A percentile compares a stretch with the other conserved stretches of the same genome.
These are phyloP conservation scores for Suillus paluster DNA, from an alignment of 768 basidiomycete species.

Conservation along the genomic window DNA sequence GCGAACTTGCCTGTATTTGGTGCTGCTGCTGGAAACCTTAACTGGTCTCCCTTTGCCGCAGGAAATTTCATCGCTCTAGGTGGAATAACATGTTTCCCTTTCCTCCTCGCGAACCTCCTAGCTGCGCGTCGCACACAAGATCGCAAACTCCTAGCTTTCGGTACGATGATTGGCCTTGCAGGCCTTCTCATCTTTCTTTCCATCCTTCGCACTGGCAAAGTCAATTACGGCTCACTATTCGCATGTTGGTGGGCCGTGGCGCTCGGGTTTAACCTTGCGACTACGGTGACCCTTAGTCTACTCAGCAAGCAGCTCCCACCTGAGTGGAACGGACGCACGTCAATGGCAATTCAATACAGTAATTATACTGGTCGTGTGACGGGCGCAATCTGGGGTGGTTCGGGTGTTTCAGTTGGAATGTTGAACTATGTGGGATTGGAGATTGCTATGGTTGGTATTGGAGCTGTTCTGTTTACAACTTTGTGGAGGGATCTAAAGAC, in stretches of 20 bases:
- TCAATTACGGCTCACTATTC: constrained; percentile 54
- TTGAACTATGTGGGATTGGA: constrained; percentile 60
- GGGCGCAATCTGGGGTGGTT: constrained; percentile 72
- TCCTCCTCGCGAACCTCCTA: constrained; percentile 64
- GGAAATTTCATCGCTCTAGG: constrained; percentile 77
- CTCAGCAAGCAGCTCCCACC: constrained; percentile 71
- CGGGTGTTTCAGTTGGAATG: constrained; percentile 61
- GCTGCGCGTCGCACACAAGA: constrained; percentile 64
- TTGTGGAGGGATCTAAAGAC: constrained; percentile 71
- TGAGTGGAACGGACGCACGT: constrained; percentile 59
- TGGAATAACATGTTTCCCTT: constrained; percentile 63
- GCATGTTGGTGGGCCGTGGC: constrained; percentile 55
- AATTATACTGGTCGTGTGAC: constrained; percentile 69
- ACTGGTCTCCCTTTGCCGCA: constrained; percentile 66
- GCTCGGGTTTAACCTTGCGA: constrained; percentile 73
- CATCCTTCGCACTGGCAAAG: constrained; percentile 44
- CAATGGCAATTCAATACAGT: constrained; percentile 68
- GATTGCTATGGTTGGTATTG: constrained; percentile 62
- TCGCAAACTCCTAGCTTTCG: constrained; percentile 58
- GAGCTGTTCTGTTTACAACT: constrained; percentile 54
- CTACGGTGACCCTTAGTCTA: constrained; percentile 68
- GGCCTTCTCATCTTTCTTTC: constrained; percentile 59
- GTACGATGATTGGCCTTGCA: constrained; percentile 51
- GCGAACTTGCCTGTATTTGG: constrained; percentile 68
- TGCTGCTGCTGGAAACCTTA: constrained; percentile 43